A percentile compares a stretch with the other conserved stretches of the same genome.
Conservation (phyloP, 768 basidiomycete species). For the Boletales sp. region DNA sequence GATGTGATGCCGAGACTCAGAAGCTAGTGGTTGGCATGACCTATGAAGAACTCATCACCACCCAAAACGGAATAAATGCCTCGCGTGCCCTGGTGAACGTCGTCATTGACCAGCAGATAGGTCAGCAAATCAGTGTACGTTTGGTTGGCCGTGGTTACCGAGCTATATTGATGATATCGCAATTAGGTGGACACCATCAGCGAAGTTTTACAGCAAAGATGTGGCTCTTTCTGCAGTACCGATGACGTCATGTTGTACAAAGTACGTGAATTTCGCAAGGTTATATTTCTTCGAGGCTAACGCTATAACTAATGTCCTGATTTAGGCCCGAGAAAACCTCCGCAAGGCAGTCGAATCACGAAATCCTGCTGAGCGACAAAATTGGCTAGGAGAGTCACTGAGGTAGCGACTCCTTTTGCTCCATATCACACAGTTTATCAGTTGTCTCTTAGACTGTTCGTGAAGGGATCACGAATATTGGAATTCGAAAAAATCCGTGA, state of each 20-base stretch:
- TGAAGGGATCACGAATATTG: conserved; percentile 81
- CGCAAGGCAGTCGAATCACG: conserved; percentile 84
- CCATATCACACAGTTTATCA: conserved; percentile 3
- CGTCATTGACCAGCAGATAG: conserved; percentile 97
- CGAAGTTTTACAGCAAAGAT: conserved; percentile 89
- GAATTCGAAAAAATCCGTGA: conserved; percentile 83
- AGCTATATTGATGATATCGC: conserved; percentile 8
- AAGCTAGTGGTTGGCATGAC: conserved; percentile 65
- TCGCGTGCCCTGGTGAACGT: conserved; percentile 91
- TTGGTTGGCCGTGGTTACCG: background rate
- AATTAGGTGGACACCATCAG: conserved; percentile 92
- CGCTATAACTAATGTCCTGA: conserved; percentile 2
- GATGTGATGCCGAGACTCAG: conserved; percentile 73
- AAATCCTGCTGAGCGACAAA: conserved; percentile 69
- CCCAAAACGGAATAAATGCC: conserved; percentile 79
- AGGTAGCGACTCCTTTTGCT: conserved; percentile 45
- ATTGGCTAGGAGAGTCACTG: conserved; percentile 81
- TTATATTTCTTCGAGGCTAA: background rate
- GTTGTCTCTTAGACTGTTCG: conserved; percentile 61
- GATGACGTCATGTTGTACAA: conserved; percentile 99
- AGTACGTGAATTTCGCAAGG: conserved; percentile 37
- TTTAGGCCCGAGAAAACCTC: conserved; percentile 87
- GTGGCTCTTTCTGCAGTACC: conserved; percentile 96
- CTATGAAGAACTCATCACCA: conserved; percentile 84
- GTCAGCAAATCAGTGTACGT: conserved; percentile 89